Percentiles rank a stretch among this genome's conserved stretches.
phyloP scores from a whole-genome alignment of 139 green algal species.

The Micractinium conductrix region DNA sequence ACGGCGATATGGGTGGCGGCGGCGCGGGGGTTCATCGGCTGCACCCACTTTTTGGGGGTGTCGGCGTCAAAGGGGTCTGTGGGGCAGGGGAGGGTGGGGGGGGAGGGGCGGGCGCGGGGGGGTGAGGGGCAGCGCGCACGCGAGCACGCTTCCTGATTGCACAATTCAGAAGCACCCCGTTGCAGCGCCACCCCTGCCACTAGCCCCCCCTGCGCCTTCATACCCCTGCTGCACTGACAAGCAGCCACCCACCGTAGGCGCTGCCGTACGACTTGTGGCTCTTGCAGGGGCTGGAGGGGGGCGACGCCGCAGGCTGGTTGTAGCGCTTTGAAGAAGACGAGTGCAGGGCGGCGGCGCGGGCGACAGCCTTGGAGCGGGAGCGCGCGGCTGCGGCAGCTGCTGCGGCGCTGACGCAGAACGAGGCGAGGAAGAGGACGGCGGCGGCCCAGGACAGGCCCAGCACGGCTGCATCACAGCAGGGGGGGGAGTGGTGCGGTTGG shows the following conservation, averaged over 20 bases:
- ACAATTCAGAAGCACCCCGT: background rate
- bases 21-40: conserved; percentile 1
- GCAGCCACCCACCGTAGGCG: background rate
- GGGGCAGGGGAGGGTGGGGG: background rate
- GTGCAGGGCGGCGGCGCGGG: background rate
- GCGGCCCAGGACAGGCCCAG: conserved; percentile 7
- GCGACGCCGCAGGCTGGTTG: conserved; percentile 5
- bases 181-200: background rate
- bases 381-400: conserved; percentile 11
- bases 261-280: background rate
- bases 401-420: background rate
- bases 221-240: background rate
- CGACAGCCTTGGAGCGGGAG: background rate
- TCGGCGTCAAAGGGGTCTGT: conserved; percentile 27
- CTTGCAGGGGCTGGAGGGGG: conserved; percentile 13
- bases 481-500: background rate
- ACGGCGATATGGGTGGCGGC: background rate
- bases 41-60: conserved; percentile 22
- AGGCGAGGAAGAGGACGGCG: conserved; percentile 1
- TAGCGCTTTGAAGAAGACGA: background rate
- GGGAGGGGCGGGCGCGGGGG: background rate
- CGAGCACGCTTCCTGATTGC: background rate
- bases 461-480: background rate
- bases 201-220: background rate
- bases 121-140: no score